Conservation (phyloP, 1,284 basidiomycete species). For the Fomitopsis palustris region DNA sequence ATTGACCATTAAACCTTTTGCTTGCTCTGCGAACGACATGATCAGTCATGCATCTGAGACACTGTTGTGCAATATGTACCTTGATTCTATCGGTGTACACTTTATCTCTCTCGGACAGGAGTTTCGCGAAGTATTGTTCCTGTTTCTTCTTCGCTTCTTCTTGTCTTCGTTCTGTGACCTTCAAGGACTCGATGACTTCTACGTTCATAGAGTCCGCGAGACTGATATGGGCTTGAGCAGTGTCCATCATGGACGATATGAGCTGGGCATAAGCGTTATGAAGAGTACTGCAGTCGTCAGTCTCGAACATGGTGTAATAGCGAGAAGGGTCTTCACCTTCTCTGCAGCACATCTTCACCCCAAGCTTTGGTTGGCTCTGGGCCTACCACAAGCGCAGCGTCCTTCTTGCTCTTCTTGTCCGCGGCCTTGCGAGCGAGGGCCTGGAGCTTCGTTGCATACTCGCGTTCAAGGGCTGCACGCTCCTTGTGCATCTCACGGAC, state of each 20-base stretch:
- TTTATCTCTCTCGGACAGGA: conserved; percentile 67
- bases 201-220: conserved; percentile 59
- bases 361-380: conserved; percentile 63
- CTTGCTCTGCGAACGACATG: conserved; percentile 48
- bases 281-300: conserved; percentile 49
- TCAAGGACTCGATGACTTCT: conserved; percentile 65
- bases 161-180: conserved; percentile 53
- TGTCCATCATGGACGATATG: conserved; percentile 53
- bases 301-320: not conserved
- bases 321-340: conserved; percentile 42
- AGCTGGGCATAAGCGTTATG: conserved; percentile 64
- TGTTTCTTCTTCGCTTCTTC: conserved; percentile 73
- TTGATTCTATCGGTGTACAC: conserved; percentile 66
- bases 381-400: conserved; percentile 55
- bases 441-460: conserved; percentile 71
- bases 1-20: conserved; percentile 52
- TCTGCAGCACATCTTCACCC: conserved; percentile 47
- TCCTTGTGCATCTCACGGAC: conserved; percentile 70
- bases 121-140: conserved; percentile 65
- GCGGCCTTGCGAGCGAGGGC: conserved; percentile 59
- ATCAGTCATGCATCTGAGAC: not conserved
- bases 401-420: conserved; percentile 66
- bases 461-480: conserved; percentile 64
- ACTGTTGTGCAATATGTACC: conserved; percentile 32
- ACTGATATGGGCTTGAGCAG: conserved; percentile 66